phyloP scores from a whole-genome alignment of 2,329 filamentous ascomycete genomes.

The Diaporthe citrichinensis region DNA sequence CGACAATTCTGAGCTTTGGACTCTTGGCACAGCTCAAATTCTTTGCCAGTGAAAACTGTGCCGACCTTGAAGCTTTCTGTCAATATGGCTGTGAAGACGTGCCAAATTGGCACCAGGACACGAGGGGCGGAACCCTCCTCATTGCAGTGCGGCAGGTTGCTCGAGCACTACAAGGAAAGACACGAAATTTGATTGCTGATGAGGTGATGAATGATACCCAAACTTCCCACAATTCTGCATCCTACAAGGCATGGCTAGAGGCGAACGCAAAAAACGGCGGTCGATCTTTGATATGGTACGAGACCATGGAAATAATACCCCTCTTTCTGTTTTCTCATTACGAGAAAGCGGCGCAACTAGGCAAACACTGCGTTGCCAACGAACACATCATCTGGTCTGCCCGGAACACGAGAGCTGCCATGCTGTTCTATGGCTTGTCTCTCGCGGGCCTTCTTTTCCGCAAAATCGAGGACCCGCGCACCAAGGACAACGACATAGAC shows the following conservation, averaged over 20 bases:
- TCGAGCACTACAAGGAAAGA: constrained; percentile 83
- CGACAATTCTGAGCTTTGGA: constrained; percentile 80
- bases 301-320: constrained; percentile 74
- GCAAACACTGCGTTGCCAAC: constrained; percentile 63
- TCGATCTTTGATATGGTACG: constrained; percentile 77
- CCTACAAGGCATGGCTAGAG: constrained; percentile 72
- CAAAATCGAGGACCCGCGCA: constrained; percentile 63
- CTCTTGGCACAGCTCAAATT: constrained; percentile 76
- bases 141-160: constrained; percentile 76
- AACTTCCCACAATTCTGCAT: constrained; percentile 65
- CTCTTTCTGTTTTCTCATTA: constrained; percentile 76
- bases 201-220: constrained; percentile 77
- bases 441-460: constrained; percentile 66
- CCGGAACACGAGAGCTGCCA: constrained; percentile 68
- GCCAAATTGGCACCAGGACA: constrained; percentile 78
- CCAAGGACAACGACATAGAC: constrained; percentile 58
- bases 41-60: constrained; percentile 77
- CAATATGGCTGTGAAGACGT: constrained; percentile 81
- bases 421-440: constrained; percentile 73
- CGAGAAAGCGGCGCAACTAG: constrained; percentile 70
- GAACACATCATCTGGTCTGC: constrained; percentile 70
- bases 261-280: constrained; percentile 70
- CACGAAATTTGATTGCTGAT: constrained; percentile 62
- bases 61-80: constrained; percentile 79
- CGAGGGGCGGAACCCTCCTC: constrained; percentile 79